These are phyloP conservation scores for Rhizoctonia solani DNA, from an alignment of 1,284 basidiomycete species.

Conservation along the genomic window DNA sequence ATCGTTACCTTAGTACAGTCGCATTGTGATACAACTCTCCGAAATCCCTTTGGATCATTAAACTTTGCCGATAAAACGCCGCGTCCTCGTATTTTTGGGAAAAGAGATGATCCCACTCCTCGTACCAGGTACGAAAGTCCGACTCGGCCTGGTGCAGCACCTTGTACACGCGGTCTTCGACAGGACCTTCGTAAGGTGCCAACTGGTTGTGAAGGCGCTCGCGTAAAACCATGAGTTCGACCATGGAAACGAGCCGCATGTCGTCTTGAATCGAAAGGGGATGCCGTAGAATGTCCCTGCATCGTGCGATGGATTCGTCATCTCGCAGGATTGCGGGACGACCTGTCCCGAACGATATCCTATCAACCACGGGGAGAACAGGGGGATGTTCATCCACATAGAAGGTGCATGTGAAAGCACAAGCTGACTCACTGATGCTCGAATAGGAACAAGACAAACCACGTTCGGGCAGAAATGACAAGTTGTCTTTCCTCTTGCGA, in stretches of 20 bases:
- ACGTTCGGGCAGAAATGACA: constrained; percentile 78
- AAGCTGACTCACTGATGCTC: constrained; percentile 84
- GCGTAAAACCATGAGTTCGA: constrained; percentile 81
- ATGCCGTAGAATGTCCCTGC: constrained; percentile 80
- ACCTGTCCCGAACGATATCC: constrained; percentile 90
- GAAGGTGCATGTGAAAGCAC: too few relatives aligned
- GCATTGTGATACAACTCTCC: constrained; percentile 82
- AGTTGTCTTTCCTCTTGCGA: constrained; percentile 73
- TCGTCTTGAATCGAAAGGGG: constrained; percentile 89
- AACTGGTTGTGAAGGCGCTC: constrained; percentile 73
- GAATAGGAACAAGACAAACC: constrained; percentile 90
- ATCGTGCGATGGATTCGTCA: constrained; percentile 85
- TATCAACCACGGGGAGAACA: too few relatives aligned
- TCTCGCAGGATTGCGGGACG: constrained; percentile 89
- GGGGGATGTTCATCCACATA: too few relatives aligned
- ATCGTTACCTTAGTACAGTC: constrained; percentile 62
- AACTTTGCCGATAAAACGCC: constrained; percentile 82
- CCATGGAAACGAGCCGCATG: constrained; percentile 91
- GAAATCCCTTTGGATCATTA: constrained; percentile 78
- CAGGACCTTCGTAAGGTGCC: constrained; percentile 63
- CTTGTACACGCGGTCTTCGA: constrained; percentile 67
- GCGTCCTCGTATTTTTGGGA: constrained; percentile 76
- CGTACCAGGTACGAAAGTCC: constrained; percentile 73
- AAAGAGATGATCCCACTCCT: constrained; percentile 75
- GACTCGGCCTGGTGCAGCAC: constrained; percentile 64